A percentile compares a stretch with the other conserved stretches of the same genome.
These are phyloP conservation scores for Hebeloma cylindrosporum DNA, from an alignment of 768 basidiomycete species.

Conservation along the genomic window DNA sequence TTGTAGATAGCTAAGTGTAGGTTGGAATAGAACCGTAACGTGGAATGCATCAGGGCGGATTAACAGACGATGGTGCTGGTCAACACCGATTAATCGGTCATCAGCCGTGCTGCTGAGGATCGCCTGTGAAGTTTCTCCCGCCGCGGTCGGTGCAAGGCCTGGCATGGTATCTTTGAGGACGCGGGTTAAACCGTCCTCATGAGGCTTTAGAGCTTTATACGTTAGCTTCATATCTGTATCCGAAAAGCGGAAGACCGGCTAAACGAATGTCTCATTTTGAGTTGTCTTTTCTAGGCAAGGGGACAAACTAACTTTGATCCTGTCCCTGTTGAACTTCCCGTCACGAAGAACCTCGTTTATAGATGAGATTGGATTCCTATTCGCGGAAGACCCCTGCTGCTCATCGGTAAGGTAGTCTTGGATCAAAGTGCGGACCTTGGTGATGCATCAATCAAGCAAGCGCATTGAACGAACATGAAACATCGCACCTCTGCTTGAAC, in stretches of 20 bases:
- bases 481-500: slow-evolving; percentile 83
- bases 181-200: slow-evolving; percentile 84
- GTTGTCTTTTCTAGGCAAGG: background rate
- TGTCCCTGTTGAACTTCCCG: slow-evolving; percentile 77
- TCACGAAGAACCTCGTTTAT: slow-evolving; percentile 93
- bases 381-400: slow-evolving; percentile 72
- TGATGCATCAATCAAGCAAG: slow-evolving; percentile 9
- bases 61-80: slow-evolving; percentile 81
- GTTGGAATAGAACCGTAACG: slow-evolving; percentile 91
- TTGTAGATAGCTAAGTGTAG: slow-evolving; percentile 83
- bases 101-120: slow-evolving; percentile 63
- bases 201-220: slow-evolving; percentile 62
- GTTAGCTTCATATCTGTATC: slow-evolving; percentile 83
- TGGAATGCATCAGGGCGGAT: slow-evolving; percentile 93
- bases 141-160: slow-evolving; percentile 76
- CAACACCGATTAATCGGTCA: slow-evolving; percentile 69
- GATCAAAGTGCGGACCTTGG: slow-evolving; percentile 78
- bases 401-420: slow-evolving; percentile 93
- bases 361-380: slow-evolving; percentile 86
- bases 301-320: slow-evolving; percentile 58
- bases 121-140: slow-evolving; percentile 63
- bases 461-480: background rate
- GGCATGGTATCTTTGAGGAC: slow-evolving; percentile 91
- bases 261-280: background rate
- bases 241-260: slow-evolving; percentile 89